Evolutionary conservation across 805 yeast species (phyloP), one percentile per base, ranked within the genome.

Genomic region (Cyberlindnera misumaiensis): DNA sequence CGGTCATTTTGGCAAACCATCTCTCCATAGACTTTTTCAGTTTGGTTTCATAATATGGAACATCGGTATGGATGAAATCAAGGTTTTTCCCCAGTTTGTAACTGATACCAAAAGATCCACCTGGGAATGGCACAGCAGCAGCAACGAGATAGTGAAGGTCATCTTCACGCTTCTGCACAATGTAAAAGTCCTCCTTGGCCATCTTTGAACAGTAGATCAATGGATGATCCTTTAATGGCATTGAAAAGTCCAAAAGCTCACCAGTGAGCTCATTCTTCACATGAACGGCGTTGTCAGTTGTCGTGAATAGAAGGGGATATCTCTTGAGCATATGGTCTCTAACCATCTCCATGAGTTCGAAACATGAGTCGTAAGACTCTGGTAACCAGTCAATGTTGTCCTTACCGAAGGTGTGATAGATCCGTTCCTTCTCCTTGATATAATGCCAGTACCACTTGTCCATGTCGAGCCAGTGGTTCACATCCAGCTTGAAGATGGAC

Each of bases 381-480:
- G 85, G 84, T 25, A 77, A 63, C 76, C 80, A 75, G 47, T 73
- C 85, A 46, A 78, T 67, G 51, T 79, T 77, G 36, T 75, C 73
- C 35, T 69, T 67, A 8, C 84, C 85, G 50, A 76, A 77, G 35
- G 68, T 60, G 49, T 69, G 71, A 56, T 70, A 68, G 33, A 81
- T 72, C 41, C 83, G 62, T 51, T 70, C 58, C 58, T 79, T 80
- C 52, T 81, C 86, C 44, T 72, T 65, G 40, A 80, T 70, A 49
- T 81, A 81, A 45, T 76, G 79, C 56, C 76, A 66, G 52, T 80
- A 81, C 59, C 77, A 81, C 56, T 79, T 80, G 56, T 81, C 88
- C 87, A 81, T 81, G 51, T 81, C 87, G 46, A 81, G 60, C 88
- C 88, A 81, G 59, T 81, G 83, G 56, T 80, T 80, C 28, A 78